These are phyloP conservation scores for Boletus reticuloceps DNA, from an alignment of 768 basidiomycete genomes.

Conservation along the genomic window DNA sequence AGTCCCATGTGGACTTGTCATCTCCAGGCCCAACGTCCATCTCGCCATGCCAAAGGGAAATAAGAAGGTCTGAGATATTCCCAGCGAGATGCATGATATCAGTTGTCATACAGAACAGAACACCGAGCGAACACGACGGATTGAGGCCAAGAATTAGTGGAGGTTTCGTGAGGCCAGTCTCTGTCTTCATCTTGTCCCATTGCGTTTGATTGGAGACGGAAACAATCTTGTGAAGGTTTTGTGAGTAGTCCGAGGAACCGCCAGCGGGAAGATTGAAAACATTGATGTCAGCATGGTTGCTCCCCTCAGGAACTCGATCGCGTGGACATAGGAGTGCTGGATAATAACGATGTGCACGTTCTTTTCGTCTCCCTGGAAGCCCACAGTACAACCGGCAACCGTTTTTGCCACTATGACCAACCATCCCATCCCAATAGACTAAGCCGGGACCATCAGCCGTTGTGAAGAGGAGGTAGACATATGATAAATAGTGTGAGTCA, in stretches of 20 bases:
- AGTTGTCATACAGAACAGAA: neutral
- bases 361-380: too few relatives aligned
- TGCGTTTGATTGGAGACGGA: too few relatives aligned
- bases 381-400: too few relatives aligned
- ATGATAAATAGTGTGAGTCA: neutral
- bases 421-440: neutral
- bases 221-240: too few relatives aligned
- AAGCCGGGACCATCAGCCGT: neutral
- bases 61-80: neutral
- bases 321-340: neutral
- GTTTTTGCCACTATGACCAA: neutral
- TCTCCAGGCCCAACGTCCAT: neutral
- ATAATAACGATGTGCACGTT: neutral
- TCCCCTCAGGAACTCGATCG: neutral
- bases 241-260: neutral
- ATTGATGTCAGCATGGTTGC: too few relatives aligned
- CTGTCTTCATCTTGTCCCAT: neutral
- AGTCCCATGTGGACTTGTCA: neutral
- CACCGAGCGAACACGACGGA: neutral
- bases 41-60: neutral
- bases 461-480: neutral
- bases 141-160: neutral
- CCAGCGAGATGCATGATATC: constrained; percentile 5
- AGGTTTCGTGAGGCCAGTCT: neutral
- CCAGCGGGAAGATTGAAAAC: too few relatives aligned